Evolutionary conservation across 768 basidiomycete species (phyloP).

Genomic region (Rhodotorula toruloides): DNA sequence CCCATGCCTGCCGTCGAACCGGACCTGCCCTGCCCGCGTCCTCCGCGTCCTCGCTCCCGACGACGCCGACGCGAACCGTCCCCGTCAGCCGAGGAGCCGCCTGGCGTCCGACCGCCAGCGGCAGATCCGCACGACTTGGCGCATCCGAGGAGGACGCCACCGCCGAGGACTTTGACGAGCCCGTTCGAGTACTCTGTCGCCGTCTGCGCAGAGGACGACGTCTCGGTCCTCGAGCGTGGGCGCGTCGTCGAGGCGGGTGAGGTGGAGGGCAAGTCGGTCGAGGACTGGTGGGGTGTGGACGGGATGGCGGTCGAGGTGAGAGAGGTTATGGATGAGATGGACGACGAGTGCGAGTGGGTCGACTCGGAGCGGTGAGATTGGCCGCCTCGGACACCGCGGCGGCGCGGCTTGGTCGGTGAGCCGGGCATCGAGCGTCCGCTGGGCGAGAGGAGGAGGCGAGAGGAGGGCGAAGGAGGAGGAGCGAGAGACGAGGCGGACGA

Average conservation of each 20-base stretch:
- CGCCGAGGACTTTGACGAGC: slow-evolving; percentile 43
- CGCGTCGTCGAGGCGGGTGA: slow-evolving; percentile 5
- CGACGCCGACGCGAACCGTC: slow-evolving; percentile 7
- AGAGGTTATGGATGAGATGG: slow-evolving; percentile 30
- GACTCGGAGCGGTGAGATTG: slow-evolving; percentile 32
- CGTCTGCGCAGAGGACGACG: slow-evolving; percentile 13
- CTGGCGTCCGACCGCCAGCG: background rate
- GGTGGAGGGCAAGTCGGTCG: background rate
- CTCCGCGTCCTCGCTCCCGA: slow-evolving; percentile 8
- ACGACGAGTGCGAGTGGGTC: slow-evolving; percentile 6
- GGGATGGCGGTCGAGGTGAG: slow-evolving; percentile 21
- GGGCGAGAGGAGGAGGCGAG: background rate
- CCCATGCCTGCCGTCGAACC: background rate
- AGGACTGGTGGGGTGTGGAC: slow-evolving; percentile 18
- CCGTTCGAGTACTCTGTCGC: slow-evolving; percentile 43
- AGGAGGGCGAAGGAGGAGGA: slow-evolving; percentile 20
- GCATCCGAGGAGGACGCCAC: slow-evolving; percentile 41
- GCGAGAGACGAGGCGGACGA: slow-evolving; percentile 19
- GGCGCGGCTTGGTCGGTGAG: slow-evolving; percentile 37
- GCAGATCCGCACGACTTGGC: slow-evolving; percentile 6
- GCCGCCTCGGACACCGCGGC: slow-evolving; percentile 36
- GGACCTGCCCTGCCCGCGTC: background rate
- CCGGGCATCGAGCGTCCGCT: slow-evolving; percentile 28
- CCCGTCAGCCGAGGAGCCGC: background rate
- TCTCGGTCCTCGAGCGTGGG: slow-evolving; percentile 20